Evolutionary conservation across 2,329 filamentous ascomycete species (phyloP).

Genomic region (Pseudogymnoascus sp.): DNA sequence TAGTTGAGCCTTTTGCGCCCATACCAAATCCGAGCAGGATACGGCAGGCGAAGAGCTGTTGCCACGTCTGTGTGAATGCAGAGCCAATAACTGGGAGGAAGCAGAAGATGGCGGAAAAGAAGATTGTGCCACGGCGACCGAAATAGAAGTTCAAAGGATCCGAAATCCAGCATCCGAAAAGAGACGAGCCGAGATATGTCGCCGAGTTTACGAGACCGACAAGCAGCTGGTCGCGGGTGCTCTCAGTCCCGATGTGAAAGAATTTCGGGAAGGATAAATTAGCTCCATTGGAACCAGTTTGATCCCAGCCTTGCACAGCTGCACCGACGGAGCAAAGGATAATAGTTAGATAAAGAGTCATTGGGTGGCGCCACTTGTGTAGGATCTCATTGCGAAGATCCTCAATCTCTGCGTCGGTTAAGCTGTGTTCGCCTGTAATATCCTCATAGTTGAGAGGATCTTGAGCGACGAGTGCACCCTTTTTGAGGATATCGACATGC

Average conservation of each 20-base stretch:
- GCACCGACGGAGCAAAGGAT: slow-evolving; percentile 60
- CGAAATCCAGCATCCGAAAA: slow-evolving; percentile 51
- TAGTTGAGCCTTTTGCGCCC: slow-evolving; percentile 45
- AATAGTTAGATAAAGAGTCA: slow-evolving; percentile 57
- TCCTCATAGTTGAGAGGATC: slow-evolving; percentile 55
- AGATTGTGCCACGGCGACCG: slow-evolving; percentile 56
- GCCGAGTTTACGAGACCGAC: slow-evolving; percentile 49
- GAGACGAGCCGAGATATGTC: slow-evolving; percentile 37
- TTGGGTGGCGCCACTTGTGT: slow-evolving; percentile 60
- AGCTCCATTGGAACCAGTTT: slow-evolving; percentile 40
- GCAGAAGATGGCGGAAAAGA: slow-evolving; percentile 53
- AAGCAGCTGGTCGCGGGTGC: slow-evolving; percentile 42
- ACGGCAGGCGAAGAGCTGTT: slow-evolving; percentile 46
- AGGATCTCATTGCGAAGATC: slow-evolving; percentile 52
- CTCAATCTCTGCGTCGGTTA: slow-evolving; percentile 51
- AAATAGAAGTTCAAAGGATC: slow-evolving; percentile 50
- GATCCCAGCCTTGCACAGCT: slow-evolving; percentile 48
- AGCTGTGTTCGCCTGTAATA: slow-evolving; percentile 46
- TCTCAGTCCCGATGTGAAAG: slow-evolving; percentile 34
- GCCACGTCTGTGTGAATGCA: slow-evolving; percentile 50
- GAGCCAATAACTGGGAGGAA: slow-evolving; percentile 52
- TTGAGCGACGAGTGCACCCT: slow-evolving; percentile 67
- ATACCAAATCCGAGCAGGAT: slow-evolving; percentile 52
- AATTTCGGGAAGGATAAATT: slow-evolving; percentile 38
- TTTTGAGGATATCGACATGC: slow-evolving; percentile 49